Percentiles rank a stretch among this genome's conserved stretches.
These are phyloP conservation scores for Yamadazyma taylorii DNA, from an alignment of 1,139 yeast species.

Conservation along the genomic window DNA sequence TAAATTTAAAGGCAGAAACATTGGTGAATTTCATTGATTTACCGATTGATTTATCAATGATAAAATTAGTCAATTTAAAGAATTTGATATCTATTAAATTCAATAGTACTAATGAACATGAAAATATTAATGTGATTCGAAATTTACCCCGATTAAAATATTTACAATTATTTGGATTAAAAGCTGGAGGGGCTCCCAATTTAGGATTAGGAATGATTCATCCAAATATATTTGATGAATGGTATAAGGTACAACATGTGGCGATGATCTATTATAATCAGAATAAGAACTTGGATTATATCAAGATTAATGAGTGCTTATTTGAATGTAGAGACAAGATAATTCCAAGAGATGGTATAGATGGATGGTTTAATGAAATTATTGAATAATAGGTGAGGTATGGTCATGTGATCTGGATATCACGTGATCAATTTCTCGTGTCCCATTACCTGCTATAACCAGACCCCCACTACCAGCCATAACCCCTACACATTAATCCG, in stretches of 20 bases:
- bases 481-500: too few species aligned
- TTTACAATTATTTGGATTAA: conserved; percentile 51
- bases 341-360: conserved; percentile 43
- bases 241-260: conserved; percentile 58
- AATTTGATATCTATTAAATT: conserved; percentile 38
- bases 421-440: too few species aligned
- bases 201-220: conserved; percentile 55
- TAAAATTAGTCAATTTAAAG: conserved; percentile 19
- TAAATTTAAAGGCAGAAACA: conserved; percentile 42
- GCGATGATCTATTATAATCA: conserved; percentile 36
- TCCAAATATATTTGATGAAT: conserved; percentile 56
- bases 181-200: conserved; percentile 56
- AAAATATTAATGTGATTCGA: conserved; percentile 25
- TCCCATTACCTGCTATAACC: too few species aligned
- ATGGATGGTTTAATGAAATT: conserved; percentile 40
- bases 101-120: conserved; percentile 31
- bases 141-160: conserved; percentile 29
- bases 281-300: conserved; percentile 34
- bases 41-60: conserved; percentile 21
- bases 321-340: conserved; percentile 29
- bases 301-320: conserved; percentile 42
- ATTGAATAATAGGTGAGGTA: conserved; percentile 16
- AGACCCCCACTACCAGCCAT: too few species aligned
- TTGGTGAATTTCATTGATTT: conserved; percentile 28
- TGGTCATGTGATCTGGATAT: not conserved